Base-by-base conservation (phyloP, 2,329 filamentous ascomycete genomes). In the Pseudocercospora ulei region DNA sequence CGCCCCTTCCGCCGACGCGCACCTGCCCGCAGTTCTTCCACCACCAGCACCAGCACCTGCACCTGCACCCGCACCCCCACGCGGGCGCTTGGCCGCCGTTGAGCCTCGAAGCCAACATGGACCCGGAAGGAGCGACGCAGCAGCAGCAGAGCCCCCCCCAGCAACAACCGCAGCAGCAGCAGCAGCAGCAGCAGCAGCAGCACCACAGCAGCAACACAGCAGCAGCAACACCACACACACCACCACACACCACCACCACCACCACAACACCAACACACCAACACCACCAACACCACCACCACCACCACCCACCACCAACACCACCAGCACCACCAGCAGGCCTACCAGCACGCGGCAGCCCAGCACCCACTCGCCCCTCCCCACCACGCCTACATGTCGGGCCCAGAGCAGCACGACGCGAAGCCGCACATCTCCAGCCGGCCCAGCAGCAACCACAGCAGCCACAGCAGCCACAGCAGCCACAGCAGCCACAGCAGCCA, bases 1-100 rank as follows among this genome's bases (percentile, higher is more conserved):
- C 62, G 43, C 56, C 55, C 28, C 51, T 56, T 39, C 52, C 48
- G 39, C 55, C 44, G 36, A 41, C 53, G n/a, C 44, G 54, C 20
- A 42, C 52, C 25, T 56, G 55, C 33, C 51, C 56, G 37, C 48
- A 49, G 18, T 51, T 50, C 43, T 31, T 37, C 38, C 48, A 44
- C 29, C 39, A 36, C 22, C 29, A 39, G 20, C 33, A 30, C 11
- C 39, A 35, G 22, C 37, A 17, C 12, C 33, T 28, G n/a, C 28
- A 35, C 12, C 30, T 27, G 9, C 41, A 44, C 28, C 41, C 43
- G 19, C 38, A 35, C 33, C 26, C 37, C 16, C 41, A 40, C 14
- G 23, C 29, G 12, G 29, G n/a, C 18, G 20, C 23, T 18, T 51
- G 48, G 48, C 36, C 35, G 13, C 43, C 47, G 34, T 28, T 54